A percentile compares a stretch with the other conserved stretches of the same genome.
These are phyloP conservation scores for Boechera retrofracta DNA, from an alignment of 345 rosid genomes.

Conservation along the genomic window DNA sequence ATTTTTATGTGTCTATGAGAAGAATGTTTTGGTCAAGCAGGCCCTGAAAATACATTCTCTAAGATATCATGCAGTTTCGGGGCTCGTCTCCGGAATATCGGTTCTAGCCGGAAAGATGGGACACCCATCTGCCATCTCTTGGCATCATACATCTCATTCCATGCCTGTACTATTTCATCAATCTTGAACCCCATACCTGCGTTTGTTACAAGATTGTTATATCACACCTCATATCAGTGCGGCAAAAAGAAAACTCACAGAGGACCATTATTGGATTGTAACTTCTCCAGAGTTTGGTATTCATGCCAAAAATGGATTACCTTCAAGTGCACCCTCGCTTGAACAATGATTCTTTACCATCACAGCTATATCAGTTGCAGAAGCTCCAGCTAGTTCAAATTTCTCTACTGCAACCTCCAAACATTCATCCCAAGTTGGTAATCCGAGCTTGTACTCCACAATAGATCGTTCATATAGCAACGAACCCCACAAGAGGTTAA, in stretches of 20 bases:
- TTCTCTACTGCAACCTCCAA: conserved; percentile 97
- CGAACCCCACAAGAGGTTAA: conserved; percentile 94
- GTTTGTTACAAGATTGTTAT: conserved; percentile 23
- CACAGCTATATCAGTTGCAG: conserved; percentile 93
- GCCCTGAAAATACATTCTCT: conserved; percentile 60
- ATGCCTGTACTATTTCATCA: conserved; percentile 96
- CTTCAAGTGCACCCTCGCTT: conserved; percentile 80
- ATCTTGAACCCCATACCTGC: conserved; percentile 92
- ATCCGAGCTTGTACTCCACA: conserved; percentile 83
- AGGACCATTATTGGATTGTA: background rate
- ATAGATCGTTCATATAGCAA: conserved; percentile 93
- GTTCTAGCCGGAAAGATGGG: conserved; percentile 95
- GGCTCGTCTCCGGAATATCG: conserved; percentile 80
- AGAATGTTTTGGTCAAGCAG: conserved; percentile 29
- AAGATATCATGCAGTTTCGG: conserved; percentile 81
- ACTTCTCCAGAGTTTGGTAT: background rate
- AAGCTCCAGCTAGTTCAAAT: conserved; percentile 97
- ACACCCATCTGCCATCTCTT: conserved; percentile 94
- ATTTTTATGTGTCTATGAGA: conserved; percentile 16
- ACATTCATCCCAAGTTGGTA: conserved; percentile 99
- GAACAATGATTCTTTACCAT: conserved; percentile 99
- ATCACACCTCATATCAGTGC: conserved; percentile 1
- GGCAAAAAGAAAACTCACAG: background rate
- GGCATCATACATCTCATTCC: conserved; percentile 99
- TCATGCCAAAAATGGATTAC: conserved; percentile 47